phyloP scores from a whole-genome alignment of 192 early-diverging fungal genomes.

The Podila minutissima region DNA sequence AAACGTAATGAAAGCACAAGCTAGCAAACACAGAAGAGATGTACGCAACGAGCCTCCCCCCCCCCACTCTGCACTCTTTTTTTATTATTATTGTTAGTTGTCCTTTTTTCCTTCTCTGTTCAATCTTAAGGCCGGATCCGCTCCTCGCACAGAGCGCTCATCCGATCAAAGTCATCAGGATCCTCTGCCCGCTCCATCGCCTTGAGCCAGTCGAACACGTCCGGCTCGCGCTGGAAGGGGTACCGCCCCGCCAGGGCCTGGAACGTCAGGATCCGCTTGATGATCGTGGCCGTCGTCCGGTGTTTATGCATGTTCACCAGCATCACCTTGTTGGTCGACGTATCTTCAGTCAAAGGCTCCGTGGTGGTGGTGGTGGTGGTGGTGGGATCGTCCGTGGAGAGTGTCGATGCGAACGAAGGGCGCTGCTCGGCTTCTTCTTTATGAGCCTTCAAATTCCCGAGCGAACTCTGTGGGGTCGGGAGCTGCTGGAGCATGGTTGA shows the following conservation, averaged over 20 bases:
- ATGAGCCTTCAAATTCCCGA: background rate
- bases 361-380: background rate
- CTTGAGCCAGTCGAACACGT: constrained; percentile 47
- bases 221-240: constrained; percentile 53
- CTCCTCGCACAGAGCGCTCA: constrained; percentile 47
- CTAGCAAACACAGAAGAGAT: background rate
- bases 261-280: constrained; percentile 66
- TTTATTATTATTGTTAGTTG: background rate
- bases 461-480: background rate
- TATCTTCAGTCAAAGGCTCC: background rate
- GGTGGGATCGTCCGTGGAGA: background rate
- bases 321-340: background rate
- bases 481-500: background rate
- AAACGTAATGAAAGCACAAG: background rate
- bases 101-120: background rate
- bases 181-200: constrained; percentile 30
- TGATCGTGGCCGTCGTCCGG: constrained; percentile 63
- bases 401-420: background rate
- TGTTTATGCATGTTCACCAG: constrained; percentile 69
- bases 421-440: background rate
- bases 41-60: background rate
- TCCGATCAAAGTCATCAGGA: constrained; percentile 16
- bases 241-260: constrained; percentile 61
- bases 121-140: background rate
- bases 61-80: background rate